These are phyloP conservation scores for Fusarium chlamydosporum DNA, from an alignment of 2,329 filamentous ascomycete species.

Conservation along the genomic window DNA sequence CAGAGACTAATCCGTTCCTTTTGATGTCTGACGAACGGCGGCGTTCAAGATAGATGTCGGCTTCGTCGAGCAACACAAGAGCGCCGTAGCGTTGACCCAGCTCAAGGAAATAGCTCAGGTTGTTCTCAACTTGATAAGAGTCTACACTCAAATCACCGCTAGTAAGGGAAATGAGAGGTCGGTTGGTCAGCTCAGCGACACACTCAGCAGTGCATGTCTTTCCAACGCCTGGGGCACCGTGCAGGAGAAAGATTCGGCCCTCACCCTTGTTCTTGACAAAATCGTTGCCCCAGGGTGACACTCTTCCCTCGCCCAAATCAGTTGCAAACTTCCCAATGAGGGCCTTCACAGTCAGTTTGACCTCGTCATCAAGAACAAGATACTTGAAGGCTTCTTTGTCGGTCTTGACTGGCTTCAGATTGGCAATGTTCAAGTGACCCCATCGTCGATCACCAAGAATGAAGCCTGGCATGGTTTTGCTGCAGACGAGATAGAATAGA, in stretches of 20 bases:
- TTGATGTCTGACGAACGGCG: conserved; percentile 61
- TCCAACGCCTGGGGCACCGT: conserved; percentile 68
- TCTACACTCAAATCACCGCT: conserved; percentile 63
- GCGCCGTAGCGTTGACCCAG: conserved; percentile 65
- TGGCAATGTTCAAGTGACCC: conserved; percentile 60
- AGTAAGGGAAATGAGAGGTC: conserved; percentile 66
- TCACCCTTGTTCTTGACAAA: conserved; percentile 66
- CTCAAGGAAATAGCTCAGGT: conserved; percentile 63
- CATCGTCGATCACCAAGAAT: conserved; percentile 62
- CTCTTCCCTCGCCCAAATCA: conserved; percentile 53
- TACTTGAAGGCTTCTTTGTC: conserved; percentile 66
- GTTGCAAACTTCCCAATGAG: conserved; percentile 64
- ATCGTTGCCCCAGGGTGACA: conserved; percentile 62
- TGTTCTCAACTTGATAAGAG: conserved; percentile 57
- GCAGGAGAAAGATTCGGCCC: conserved; percentile 65
- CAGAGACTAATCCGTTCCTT: conserved; percentile 64
- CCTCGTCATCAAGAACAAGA: conserved; percentile 63
- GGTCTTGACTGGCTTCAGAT: conserved; percentile 58
- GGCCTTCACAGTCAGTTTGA: conserved; percentile 63
- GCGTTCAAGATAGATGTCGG: conserved; percentile 71
- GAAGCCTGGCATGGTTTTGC: conserved; percentile 63
- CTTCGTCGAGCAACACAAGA: conserved; percentile 70
- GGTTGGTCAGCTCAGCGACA: conserved; percentile 65
- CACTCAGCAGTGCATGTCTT: conserved; percentile 71
- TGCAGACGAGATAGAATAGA: conserved; percentile 61